phyloP scores from a whole-genome alignment of 2,329 filamentous ascomycete species.

The Sclerotinia spermophila region DNA sequence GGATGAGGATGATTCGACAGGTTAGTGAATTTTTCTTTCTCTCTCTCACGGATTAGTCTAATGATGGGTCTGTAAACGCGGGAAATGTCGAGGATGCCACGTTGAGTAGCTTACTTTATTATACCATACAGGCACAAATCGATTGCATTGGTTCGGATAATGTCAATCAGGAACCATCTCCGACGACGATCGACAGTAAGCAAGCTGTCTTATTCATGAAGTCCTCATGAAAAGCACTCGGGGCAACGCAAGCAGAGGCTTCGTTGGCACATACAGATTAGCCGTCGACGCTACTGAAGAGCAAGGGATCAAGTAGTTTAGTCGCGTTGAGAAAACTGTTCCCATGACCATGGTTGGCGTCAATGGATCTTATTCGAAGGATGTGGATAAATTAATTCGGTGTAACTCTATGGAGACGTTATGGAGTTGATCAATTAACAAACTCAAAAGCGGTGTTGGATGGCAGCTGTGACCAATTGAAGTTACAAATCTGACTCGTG shows the following conservation, averaged over 20 bases:
- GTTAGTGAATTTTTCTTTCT: not conserved
- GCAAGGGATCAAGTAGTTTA: not conserved
- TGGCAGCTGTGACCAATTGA: not conserved
- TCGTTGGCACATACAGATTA: not conserved
- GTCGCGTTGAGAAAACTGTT: not conserved
- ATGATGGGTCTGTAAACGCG: not conserved
- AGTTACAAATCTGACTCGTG: not conserved
- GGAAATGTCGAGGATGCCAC: not conserved
- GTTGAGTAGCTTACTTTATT: not conserved
- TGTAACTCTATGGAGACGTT: not conserved
- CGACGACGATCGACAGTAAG: conserved; percentile 3
- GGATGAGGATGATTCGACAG: not conserved
- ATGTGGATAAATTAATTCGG: not conserved
- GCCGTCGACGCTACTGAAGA: not conserved
- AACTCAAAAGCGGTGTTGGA: not conserved
- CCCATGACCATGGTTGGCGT: not conserved
- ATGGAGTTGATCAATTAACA: not conserved
- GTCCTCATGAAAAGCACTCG: not conserved
- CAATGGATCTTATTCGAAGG: not conserved
- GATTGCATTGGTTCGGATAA: not conserved
- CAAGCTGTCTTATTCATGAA: not conserved
- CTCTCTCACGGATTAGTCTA: not conserved
- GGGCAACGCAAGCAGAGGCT: not conserved
- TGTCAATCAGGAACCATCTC: conserved; percentile 1
- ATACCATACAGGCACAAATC: not conserved